Evolutionary conservation across 495 filamentous ascomycete genomes (phyloP), one percentile per base, ranked within the genome.

Genomic region (Rostrohypoxylon terebratum): DNA sequence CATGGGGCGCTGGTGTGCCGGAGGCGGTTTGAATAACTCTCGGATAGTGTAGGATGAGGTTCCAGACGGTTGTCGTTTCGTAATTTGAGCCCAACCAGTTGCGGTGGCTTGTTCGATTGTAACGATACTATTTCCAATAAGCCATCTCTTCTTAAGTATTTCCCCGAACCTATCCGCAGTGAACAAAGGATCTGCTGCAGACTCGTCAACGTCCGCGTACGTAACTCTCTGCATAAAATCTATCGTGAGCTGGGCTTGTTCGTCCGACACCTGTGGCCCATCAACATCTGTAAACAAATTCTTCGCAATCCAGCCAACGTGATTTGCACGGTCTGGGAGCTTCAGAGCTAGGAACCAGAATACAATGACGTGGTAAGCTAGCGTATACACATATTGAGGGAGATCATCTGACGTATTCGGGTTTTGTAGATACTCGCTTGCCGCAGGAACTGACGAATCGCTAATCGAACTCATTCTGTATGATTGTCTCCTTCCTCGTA

Each of bases 261-360:
- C 94, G 71, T 98, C 96, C 18, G 96, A 86, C 25, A 87, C 88
- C 31, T 92, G 88, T 25, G 87, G 89, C 5, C 93, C 93, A 69
- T 90, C 85, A 16, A 87, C 86, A 72, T 97, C 92, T 3, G 85
- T 87, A 23, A 92, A 91, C 31, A 99, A 85, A 65, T 92, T 91
- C 77, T 91, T 94, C n/a, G 92, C 90, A 68, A 98, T 97, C 93
- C 93, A 98, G 50, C 89, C 88, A 50, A 97, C 92, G 66, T 96
- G 91, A 67, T 89, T 93, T 16, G 89, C 86, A 28, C 96, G 90
- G 69, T 98, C 94, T 44, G 89, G 84, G 34, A 97, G 85, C 77
- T 92, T 94, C 66, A 98, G 77, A 6, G 93, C 91, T 59, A 98
- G 82, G 78, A 97, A 98, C 96, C 96, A 99, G 74, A 97, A 97